Conservation (phyloP, 1,139 yeast genomes). For the Nematodospora anomalae region DNA sequence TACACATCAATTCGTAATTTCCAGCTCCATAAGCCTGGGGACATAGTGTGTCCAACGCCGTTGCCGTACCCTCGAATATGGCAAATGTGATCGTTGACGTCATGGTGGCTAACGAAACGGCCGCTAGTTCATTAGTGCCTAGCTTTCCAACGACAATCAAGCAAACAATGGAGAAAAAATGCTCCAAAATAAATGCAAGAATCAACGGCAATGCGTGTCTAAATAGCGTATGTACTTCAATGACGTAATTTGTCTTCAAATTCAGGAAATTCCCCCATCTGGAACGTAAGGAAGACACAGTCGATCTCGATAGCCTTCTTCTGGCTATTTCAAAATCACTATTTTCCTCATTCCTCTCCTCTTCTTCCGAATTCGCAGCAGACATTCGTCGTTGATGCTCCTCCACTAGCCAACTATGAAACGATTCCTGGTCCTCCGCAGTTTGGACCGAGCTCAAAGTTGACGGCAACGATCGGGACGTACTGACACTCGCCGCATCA, state of each 20-base stretch:
- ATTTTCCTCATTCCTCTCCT: slow-evolving; percentile 17
- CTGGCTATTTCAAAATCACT: slow-evolving; percentile 19
- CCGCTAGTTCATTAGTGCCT: slow-evolving; percentile 71
- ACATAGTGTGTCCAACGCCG: slow-evolving; percentile 83
- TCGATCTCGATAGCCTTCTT: slow-evolving; percentile 15
- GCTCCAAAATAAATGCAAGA: slow-evolving; percentile 68
- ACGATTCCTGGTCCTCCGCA: slow-evolving; percentile 54
- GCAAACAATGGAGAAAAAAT: slow-evolving; percentile 68
- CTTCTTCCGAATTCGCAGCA: slow-evolving; percentile 32
- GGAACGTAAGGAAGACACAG: slow-evolving; percentile 6
- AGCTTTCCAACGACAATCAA: slow-evolving; percentile 72
- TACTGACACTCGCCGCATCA: slow-evolving; percentile 53
- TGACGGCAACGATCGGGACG: slow-evolving; percentile 65
- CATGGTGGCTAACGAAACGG: slow-evolving; percentile 86
- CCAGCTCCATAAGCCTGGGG: slow-evolving; percentile 83
- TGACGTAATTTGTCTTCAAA: slow-evolving; percentile 43
- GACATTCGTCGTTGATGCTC: slow-evolving; percentile 64
- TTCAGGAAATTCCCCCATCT: slow-evolving; percentile 30
- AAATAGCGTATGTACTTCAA: slow-evolving; percentile 50
- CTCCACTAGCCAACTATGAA: slow-evolving; percentile 60
- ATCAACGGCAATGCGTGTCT: slow-evolving; percentile 65
- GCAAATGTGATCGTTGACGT: slow-evolving; percentile 84
- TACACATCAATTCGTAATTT: slow-evolving; percentile 57
- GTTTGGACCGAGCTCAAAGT: slow-evolving; percentile 51
- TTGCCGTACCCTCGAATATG: slow-evolving; percentile 82